Base-by-base conservation (phyloP, 257 asterid species). In the Cordia subcordata region DNA sequence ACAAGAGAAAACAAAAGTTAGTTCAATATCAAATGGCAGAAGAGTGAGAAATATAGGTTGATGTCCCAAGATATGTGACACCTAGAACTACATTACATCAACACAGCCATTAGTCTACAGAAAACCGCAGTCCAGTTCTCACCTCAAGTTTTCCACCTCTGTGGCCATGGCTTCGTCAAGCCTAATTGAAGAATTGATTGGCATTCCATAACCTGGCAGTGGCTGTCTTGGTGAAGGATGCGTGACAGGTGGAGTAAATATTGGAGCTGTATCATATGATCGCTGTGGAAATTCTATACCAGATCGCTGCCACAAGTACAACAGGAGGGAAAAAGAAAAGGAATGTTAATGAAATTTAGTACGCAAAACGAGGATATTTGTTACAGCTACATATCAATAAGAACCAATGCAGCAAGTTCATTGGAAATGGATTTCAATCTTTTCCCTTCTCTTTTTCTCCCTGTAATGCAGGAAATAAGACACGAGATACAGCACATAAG, bases 181-280 rank as follows among this genome's bases (percentile, higher is more conserved):
- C 74, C 94, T 80, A 6, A 82, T 77, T 19, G 96, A 75, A 60
- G 99, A 89, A 68, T 83, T 86, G 76, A 83, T 83, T 17, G 99
- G 90, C 95, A 89, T 93, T 67, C 97, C 99, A 74, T 86, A 80
- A 66, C 95, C 85, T 52, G 96, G 90, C 68, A 79, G 97, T 55
- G 92, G 85, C 53, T 62, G 77, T 64, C 84, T 76, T 8, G 76
- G 17, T 49, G 66, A 69, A 55, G 86, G 81, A 67, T 74, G 85
- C 40, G 91, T 76, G 42, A 72, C 79, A 22, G 99, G 95, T 33
- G 90, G 97, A 47, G 96, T 85, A 68, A 85, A 72, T 68, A 89
- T 81, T 18, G 87, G 94, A 71, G 81, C 90, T 4, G 85, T 67
- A 71, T 86, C 82, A 2, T 77, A 68, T 57, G 94, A 71, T 61